Evolutionary conservation across 1,284 basidiomycete species (phyloP).

Genomic region (Moesziomyces sp.): DNA sequence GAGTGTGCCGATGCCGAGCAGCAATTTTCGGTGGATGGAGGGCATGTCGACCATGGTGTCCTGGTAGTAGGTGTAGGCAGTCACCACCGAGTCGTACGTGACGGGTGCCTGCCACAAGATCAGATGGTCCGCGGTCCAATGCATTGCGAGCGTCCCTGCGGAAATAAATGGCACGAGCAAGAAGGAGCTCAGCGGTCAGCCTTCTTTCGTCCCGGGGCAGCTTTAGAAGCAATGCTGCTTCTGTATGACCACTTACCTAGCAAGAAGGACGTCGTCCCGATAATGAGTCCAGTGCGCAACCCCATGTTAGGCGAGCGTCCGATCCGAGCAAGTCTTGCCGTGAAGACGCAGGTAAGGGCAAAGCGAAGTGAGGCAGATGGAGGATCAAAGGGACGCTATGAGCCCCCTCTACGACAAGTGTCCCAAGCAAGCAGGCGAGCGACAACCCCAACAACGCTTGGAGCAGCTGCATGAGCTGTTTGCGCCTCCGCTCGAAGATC

Average conservation of each 20-base stretch:
- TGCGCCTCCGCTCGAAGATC: background rate
- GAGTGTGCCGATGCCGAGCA: slow-evolving; percentile 47
- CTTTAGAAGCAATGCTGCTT: no score
- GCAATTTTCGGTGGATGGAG: slow-evolving; percentile 31
- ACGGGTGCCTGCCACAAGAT: slow-evolving; percentile 64
- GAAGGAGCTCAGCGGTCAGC: background rate
- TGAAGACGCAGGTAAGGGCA: no score
- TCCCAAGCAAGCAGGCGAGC: no score
- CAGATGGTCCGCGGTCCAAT: slow-evolving; percentile 66
- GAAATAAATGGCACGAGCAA: background rate
- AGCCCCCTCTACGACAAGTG: background rate
- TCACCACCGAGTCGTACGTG: slow-evolving; percentile 51
- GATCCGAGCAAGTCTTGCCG: background rate
- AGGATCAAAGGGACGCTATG: background rate
- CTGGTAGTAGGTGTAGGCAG: slow-evolving; percentile 63
- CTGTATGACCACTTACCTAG: slow-evolving; percentile 43
- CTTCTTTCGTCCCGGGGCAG: background rate
- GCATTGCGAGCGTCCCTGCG: slow-evolving; percentile 62
- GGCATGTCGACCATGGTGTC: slow-evolving; percentile 56
- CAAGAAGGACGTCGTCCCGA: slow-evolving; percentile 59
- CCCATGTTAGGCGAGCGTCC: slow-evolving; percentile 33
- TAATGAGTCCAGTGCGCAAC: slow-evolving; percentile 49
- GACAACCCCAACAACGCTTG: background rate
- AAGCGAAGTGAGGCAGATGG: background rate
- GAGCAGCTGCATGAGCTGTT: background rate